These are phyloP conservation scores for Blastocystis sp. DNA, from an alignment of 352 stramenopile genomes.

Conservation along the genomic window DNA sequence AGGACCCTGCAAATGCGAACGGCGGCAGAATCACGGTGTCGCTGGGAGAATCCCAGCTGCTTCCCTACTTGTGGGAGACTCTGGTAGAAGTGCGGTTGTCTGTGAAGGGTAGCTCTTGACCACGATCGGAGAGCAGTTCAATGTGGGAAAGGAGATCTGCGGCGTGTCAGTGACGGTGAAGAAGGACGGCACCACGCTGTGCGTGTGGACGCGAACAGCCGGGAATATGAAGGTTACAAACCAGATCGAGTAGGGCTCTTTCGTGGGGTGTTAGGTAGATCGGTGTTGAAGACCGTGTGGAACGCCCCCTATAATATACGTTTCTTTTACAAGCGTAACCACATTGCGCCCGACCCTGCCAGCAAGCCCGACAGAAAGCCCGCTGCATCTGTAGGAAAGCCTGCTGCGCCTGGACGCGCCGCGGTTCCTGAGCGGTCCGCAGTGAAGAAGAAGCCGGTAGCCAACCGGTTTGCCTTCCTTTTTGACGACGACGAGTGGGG, in stretches of 20 bases:
- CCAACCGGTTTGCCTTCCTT: conserved; percentile 43
- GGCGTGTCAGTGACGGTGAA: conserved; percentile 48
- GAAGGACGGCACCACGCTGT: neutral
- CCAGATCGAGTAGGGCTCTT: conserved; percentile 10
- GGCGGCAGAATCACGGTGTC: conserved; percentile 10
- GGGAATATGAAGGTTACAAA: neutral
- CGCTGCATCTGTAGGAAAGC: neutral
- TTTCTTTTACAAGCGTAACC: conserved; percentile 21
- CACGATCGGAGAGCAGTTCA: conserved; percentile 51
- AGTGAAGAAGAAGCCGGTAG: too few relatives aligned
- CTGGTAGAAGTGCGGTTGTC: conserved; percentile 23
- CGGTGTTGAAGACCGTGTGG: neutral
- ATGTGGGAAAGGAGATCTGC: conserved; percentile 57
- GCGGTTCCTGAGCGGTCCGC: too few relatives aligned
- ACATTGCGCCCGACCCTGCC: neutral
- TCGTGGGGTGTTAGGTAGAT: neutral
- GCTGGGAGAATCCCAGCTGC: conserved; percentile 6
- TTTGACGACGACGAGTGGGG: neutral
- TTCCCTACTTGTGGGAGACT: conserved; percentile 45
- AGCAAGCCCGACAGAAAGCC: neutral
- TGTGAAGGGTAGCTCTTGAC: conserved; percentile 18
- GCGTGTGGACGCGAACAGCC: conserved; percentile 27
- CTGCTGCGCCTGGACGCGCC: too few relatives aligned
- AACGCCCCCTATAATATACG: neutral
- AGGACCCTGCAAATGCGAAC: conserved; percentile 37